Evolutionary conservation across 1,284 basidiomycete species (phyloP).

Genomic region (Ceratobasidium sp.): DNA sequence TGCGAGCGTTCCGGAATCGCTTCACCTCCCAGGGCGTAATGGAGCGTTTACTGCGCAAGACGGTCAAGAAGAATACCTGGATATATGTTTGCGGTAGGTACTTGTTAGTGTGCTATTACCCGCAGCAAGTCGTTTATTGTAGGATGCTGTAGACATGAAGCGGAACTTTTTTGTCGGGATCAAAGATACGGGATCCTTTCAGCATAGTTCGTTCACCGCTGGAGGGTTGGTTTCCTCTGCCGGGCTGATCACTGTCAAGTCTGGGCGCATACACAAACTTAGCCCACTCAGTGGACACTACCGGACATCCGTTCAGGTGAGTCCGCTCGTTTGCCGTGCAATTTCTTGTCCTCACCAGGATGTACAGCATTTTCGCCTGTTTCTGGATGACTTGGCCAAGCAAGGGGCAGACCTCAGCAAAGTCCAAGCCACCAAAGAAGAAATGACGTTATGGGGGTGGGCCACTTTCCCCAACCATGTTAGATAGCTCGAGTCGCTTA

Average conservation of each 20-base stretch:
- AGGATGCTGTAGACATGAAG: conserved; percentile 56
- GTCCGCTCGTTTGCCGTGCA: conserved; percentile 39
- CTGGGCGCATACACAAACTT: conserved; percentile 67
- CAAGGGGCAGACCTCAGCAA: conserved; percentile 68
- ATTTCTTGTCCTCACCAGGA: neutral
- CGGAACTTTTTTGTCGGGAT: conserved; percentile 76
- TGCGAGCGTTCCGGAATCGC: conserved; percentile 56
- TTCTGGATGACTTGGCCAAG: conserved; percentile 62
- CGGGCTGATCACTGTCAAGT: conserved; percentile 70
- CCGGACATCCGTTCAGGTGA: conserved; percentile 60
- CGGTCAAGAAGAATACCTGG: conserved; percentile 67
- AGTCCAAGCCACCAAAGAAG: conserved; percentile 66
- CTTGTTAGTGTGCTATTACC: neutral
- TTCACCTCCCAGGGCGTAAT: conserved; percentile 63
- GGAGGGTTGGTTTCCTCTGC: conserved; percentile 66
- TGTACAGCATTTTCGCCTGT: conserved; percentile 67
- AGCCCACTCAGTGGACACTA: conserved; percentile 59
- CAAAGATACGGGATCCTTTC: conserved; percentile 70
- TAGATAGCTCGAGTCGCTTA: neutral
- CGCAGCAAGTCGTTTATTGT: neutral
- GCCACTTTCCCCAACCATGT: conserved; percentile 43
- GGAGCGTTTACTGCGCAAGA: conserved; percentile 60
- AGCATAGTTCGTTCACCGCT: conserved; percentile 72
- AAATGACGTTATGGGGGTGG: conserved; percentile 62
- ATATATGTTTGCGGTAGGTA: conserved; percentile 67